Percentiles rank a stretch among this genome's conserved stretches.
Conservation (phyloP, 2,329 filamentous ascomycete species). For the Sporothrix schenckii region DNA sequence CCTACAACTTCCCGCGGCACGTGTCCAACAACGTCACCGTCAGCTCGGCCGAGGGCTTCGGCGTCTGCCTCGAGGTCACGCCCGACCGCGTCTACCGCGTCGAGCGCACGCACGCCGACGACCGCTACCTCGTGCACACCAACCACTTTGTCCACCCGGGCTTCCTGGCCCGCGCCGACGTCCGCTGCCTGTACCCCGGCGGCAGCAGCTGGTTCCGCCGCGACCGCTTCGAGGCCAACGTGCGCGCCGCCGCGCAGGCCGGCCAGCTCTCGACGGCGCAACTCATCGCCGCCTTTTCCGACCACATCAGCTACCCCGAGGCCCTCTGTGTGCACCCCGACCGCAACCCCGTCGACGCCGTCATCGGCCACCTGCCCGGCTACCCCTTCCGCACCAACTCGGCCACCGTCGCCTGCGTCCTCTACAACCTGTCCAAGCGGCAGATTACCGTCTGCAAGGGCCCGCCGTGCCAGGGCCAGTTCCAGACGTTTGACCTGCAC, state of each 20-base stretch:
- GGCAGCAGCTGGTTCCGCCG: constrained; percentile 38
- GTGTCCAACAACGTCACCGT: constrained; percentile 40
- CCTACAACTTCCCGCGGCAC: constrained; percentile 36
- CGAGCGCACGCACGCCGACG: constrained; percentile 32
- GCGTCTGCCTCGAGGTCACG: constrained; percentile 39
- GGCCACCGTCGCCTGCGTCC: constrained; percentile 38
- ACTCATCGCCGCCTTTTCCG: constrained; percentile 37
- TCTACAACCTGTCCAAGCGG: constrained; percentile 37
- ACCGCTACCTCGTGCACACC: constrained; percentile 38
- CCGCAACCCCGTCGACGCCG: constrained; percentile 28
- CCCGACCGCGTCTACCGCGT: constrained; percentile 36
- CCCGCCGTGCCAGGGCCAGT: constrained; percentile 37
- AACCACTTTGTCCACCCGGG: constrained; percentile 39
- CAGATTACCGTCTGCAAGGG: constrained; percentile 38
- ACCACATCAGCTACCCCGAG: constrained; percentile 38
- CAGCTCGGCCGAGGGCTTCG: constrained; percentile 36
- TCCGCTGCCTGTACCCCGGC: constrained; percentile 35
- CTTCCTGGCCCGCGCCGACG: constrained; percentile 35
- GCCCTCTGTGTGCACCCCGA: constrained; percentile 37
- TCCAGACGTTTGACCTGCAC: constrained; percentile 32
- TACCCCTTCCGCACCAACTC: constrained; percentile 32
- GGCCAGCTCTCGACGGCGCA: constrained; percentile 25
- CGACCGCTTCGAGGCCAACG: constrained; percentile 33
- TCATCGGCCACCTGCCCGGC: constrained; percentile 32
- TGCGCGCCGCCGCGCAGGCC: constrained; percentile 26